Base-by-base conservation (phyloP, 2,329 filamentous ascomycete species). In the Pseudogymnoascus sp. region DNA sequence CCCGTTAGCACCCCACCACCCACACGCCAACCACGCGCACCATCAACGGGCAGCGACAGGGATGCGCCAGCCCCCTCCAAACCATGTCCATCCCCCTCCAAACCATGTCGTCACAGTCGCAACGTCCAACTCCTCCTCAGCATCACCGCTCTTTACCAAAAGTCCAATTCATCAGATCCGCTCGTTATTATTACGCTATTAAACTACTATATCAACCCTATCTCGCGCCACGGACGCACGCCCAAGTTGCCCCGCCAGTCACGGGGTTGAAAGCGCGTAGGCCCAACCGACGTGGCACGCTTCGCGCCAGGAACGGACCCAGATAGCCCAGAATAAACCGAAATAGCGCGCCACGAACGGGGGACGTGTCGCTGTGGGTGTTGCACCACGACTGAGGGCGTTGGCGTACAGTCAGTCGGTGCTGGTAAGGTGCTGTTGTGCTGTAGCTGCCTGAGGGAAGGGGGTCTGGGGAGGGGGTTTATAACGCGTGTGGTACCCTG, bases 1-100 rank as follows among this genome's bases (percentile, higher is more conserved):
- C 23, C 45, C 49, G 49, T 55, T 55, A 55, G 49, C 49, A 55
- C 49, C 49, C 49, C 49, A 55, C 49, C n/a, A 25, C 45, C 42
- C 45, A 49, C 42, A 30, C 42, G 23, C 23, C 42, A 9, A 7
- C 45, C 45, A 52, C 42, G 42, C 42, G 42, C 38, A 25, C 12
- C 39, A 42, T 8, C 45, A 52, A 25, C 30, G 45, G 45, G 45
- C 25, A 52, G 7, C 45, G 45, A 52, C 45, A 52, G 45, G 45
- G 45, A 52, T 52, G 3, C 45, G 39, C 4, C 45, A 52, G 45
- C 45, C 45, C 25, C 45, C 45, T 52, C 45, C 25, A 52, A 28
- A 49, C 6, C 42, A 1, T 2, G 2, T 19, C 19, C 19, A 38
- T 16, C 35, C 39, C 9, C 39, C 39, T 12, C 19, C 39, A 42